Evolutionary conservation across 2,329 filamentous ascomycete species (phyloP).

Genomic region (Claviceps cyperi): DNA sequence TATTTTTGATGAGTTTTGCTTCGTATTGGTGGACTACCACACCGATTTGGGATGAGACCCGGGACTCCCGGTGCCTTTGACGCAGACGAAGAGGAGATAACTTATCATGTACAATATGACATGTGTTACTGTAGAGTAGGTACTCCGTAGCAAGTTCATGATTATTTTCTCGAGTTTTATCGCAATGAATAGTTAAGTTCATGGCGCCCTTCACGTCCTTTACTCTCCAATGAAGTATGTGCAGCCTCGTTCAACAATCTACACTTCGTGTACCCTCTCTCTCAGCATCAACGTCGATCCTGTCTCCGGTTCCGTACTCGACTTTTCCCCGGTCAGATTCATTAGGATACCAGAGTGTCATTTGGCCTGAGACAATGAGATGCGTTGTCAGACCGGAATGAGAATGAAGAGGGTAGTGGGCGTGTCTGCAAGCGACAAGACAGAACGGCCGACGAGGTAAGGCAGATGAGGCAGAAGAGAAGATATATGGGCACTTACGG

Average conservation of each 20-base stretch:
- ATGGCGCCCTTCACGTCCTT: not conserved
- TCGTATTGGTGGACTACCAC: not conserved
- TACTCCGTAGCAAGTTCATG: not conserved
- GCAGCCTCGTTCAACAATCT: slow-evolving; percentile 51
- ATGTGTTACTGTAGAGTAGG: no score
- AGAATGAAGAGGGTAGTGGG: slow-evolving; percentile 53
- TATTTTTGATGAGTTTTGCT: not conserved
- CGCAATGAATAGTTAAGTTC: no score
- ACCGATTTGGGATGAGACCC: no score
- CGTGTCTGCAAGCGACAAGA: slow-evolving; percentile 32
- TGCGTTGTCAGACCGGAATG: slow-evolving; percentile 54
- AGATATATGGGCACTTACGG: slow-evolving; percentile 34
- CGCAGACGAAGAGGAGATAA: no score
- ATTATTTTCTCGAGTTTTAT: not conserved
- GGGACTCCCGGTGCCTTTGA: no score
- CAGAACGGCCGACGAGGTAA: not conserved
- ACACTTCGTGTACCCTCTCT: slow-evolving; percentile 52
- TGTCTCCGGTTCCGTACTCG: slow-evolving; percentile 43
- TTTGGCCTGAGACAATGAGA: slow-evolving; percentile 47
- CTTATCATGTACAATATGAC: no score
- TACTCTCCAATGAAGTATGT: slow-evolving; percentile 52
- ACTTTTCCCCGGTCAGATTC: slow-evolving; percentile 40
- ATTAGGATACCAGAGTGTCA: slow-evolving; percentile 53
- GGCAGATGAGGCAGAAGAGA: not conserved
- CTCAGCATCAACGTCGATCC: slow-evolving; percentile 51